Evolutionary conservation across 805 yeast species (phyloP).

Genomic region (Cephaloascus albidus): DNA sequence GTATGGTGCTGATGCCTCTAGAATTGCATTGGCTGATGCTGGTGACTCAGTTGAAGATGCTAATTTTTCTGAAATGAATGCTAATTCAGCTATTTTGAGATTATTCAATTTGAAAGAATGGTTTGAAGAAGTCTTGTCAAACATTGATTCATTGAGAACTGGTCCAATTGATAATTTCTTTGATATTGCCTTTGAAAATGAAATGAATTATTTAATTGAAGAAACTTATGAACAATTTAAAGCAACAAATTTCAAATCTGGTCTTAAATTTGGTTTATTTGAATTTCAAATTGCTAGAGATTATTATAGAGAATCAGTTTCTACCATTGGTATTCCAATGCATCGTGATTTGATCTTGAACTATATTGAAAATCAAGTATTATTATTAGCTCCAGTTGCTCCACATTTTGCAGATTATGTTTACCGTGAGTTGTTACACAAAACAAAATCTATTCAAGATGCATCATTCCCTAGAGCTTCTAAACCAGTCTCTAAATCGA

Average conservation of each 20-base stretch:
- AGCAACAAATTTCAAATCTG: constrained; percentile 74
- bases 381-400: constrained; percentile 83
- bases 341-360: constrained; percentile 72
- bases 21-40: constrained; percentile 97
- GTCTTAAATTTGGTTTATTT: constrained; percentile 83
- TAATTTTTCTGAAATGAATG: constrained; percentile 91
- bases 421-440: constrained; percentile 72
- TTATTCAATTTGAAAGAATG: constrained; percentile 89
- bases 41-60: constrained; percentile 98
- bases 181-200: constrained; percentile 87
- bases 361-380: constrained; percentile 80
- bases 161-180: constrained; percentile 57
- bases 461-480: constrained; percentile 76
- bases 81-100: constrained; percentile 95
- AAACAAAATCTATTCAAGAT: constrained; percentile 57
- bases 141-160: constrained; percentile 40
- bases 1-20: constrained; percentile 95
- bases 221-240: constrained; percentile 64
- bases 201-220: constrained; percentile 76
- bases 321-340: constrained; percentile 47
- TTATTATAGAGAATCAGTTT: constrained; percentile 80
- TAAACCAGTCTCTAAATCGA: constrained; percentile 51
- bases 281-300: constrained; percentile 95
- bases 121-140: constrained; percentile 70
- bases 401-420: constrained; percentile 93